phyloP scores from a whole-genome alignment of 2,329 filamentous ascomycete genomes.

The Fusarium setosum region DNA sequence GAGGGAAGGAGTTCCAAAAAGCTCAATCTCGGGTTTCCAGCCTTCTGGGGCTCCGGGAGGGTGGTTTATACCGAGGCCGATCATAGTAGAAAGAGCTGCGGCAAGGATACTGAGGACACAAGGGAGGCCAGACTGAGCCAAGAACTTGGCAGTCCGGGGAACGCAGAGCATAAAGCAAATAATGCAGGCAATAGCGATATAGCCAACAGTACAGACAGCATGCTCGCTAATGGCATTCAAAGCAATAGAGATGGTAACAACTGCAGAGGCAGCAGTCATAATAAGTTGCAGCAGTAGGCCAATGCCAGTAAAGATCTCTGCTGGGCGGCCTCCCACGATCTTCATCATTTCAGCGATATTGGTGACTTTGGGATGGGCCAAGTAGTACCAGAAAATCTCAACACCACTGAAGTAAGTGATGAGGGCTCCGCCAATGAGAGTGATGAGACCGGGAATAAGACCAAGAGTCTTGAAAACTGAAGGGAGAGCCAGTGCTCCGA shows the following conservation, averaged over 20 bases:
- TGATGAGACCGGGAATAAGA: constrained; percentile 20
- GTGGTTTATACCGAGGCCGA: constrained; percentile 28
- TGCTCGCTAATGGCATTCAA: constrained; percentile 73
- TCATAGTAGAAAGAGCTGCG: constrained; percentile 37
- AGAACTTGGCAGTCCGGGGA: constrained; percentile 67
- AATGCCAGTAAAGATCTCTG: constrained; percentile 16
- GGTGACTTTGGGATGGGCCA: constrained; percentile 14
- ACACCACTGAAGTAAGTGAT: constrained; percentile 23
- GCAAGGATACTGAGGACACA: constrained; percentile 33
- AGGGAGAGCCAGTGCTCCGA: constrained; percentile 20
- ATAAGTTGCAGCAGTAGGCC: constrained; percentile 17
- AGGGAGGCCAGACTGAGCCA: constrained; percentile 30
- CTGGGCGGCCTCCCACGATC: constrained; percentile 21
- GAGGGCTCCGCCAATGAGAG: constrained; percentile 6
- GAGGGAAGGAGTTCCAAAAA: constrained; percentile 21
- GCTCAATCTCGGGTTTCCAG: constrained; percentile 25
- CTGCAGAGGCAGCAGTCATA: constrained; percentile 60
- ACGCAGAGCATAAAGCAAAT: constrained; percentile 70
- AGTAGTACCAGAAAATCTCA: constrained; percentile 18
- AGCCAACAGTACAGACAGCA: constrained; percentile 70
- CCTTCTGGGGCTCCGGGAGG: constrained; percentile 18
- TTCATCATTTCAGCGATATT: constrained; percentile 25
- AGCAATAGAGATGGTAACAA: constrained; percentile 71
- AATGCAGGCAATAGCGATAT: constrained; percentile 69
- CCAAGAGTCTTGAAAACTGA: constrained; percentile 20